Percentiles rank a stretch among this genome's conserved stretches.
phyloP scores from a whole-genome alignment of 2,329 filamentous ascomycete species.

The Alternaria angustiovoidea region DNA sequence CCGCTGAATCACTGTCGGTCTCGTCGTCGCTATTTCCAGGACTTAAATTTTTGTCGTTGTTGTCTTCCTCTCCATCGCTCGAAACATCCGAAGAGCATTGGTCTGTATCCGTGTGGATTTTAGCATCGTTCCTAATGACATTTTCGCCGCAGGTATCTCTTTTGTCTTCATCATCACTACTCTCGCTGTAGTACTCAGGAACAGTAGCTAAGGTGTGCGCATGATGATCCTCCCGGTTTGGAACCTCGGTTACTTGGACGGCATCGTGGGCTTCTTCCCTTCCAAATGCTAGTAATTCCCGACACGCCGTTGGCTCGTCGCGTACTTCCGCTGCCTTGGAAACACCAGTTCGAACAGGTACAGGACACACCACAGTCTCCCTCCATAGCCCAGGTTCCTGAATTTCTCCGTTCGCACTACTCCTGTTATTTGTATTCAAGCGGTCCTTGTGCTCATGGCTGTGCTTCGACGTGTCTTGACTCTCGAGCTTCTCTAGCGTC shows the following conservation, averaged over 20 bases:
- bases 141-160: not conserved
- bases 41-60: not conserved
- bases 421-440: not conserved
- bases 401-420: too few relatives aligned
- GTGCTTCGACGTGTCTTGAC: not conserved
- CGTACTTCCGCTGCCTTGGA: not conserved
- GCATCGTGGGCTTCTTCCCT: not conserved
- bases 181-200: not conserved
- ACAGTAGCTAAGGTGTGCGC: not conserved
- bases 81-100: not conserved
- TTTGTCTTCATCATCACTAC: not conserved
- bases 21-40: not conserved
- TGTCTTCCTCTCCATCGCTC: not conserved
- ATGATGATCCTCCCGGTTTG: not conserved
- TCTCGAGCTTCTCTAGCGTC: conserved; percentile 11
- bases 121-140: not conserved
- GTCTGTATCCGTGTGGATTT: not conserved
- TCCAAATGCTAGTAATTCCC: too few relatives aligned
- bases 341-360: not conserved
- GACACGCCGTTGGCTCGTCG: not conserved
- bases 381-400: not conserved
- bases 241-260: too few relatives aligned
- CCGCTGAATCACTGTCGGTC: not conserved
- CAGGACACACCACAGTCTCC: not conserved
- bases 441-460: not conserved